Conservation (phyloP, 1,284 basidiomycete species). For the Heterobasidion annosum region DNA sequence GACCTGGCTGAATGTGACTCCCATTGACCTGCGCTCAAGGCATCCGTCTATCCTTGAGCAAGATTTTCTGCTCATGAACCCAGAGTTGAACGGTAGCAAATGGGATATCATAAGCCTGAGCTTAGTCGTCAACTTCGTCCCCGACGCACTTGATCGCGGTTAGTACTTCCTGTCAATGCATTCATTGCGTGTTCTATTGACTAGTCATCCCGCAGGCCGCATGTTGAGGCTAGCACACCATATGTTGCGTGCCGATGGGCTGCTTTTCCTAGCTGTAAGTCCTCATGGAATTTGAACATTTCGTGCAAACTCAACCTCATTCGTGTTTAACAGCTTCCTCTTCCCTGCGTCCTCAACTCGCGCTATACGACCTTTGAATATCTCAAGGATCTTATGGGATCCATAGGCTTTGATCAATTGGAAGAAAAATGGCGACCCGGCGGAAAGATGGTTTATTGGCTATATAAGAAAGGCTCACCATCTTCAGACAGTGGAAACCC, state of each 20-base stretch:
- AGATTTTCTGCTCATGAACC: constrained; percentile 66
- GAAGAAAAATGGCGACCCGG: constrained; percentile 51
- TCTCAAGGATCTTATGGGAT: constrained; percentile 48
- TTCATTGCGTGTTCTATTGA: not conserved
- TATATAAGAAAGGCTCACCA: constrained; percentile 39
- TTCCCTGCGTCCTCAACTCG: constrained; percentile 78
- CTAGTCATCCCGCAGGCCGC: constrained; percentile 36
- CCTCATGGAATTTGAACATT: not conserved
- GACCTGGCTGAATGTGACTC: constrained; percentile 63
- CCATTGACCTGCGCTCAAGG: constrained; percentile 76
- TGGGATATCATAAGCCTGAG: constrained; percentile 82
- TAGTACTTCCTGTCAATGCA: constrained; percentile 7
- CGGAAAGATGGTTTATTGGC: constrained; percentile 73
- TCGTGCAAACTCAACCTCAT: not conserved
- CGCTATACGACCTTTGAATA: constrained; percentile 63
- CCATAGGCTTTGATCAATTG: constrained; percentile 57
- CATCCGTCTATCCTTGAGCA: constrained; percentile 75
- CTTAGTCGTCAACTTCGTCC: constrained; percentile 83
- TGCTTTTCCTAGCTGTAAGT: constrained; percentile 67
- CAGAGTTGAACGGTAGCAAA: constrained; percentile 31
- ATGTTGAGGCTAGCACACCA: constrained; percentile 64
- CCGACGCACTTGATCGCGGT: constrained; percentile 72
- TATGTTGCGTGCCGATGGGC: constrained; percentile 45
- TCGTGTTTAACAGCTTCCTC: constrained; percentile 50
- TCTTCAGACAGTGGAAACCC: constrained; percentile 8